Percentiles rank a stretch among this genome's conserved stretches.
phyloP scores from a whole-genome alignment of 768 basidiomycete genomes.

The Psilocybe subaeruginosa region DNA sequence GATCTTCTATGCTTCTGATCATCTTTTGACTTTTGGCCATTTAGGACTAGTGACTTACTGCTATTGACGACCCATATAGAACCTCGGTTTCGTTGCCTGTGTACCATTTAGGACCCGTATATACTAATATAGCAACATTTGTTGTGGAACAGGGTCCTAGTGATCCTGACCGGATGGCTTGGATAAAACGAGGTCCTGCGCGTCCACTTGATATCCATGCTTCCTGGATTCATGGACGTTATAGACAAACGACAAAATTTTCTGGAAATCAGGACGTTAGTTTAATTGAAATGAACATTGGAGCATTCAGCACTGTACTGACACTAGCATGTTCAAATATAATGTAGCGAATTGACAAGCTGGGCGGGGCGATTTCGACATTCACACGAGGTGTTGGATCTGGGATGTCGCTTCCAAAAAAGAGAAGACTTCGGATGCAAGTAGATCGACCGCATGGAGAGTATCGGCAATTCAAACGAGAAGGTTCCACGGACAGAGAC shows the following conservation, averaged over 20 bases:
- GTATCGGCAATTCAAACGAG: conserved; percentile 1
- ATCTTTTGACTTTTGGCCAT: conserved; percentile 5
- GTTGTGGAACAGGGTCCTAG: background rate
- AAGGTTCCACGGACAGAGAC: background rate
- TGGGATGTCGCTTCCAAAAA: conserved; percentile 3
- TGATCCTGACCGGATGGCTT: background rate
- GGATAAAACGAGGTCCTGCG: background rate
- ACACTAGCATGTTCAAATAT: background rate
- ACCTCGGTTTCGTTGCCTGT: background rate
- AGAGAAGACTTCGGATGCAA: background rate
- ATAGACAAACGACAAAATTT: background rate
- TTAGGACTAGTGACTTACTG: background rate
- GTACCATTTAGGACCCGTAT: background rate
- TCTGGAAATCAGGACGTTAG: background rate
- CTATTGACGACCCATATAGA: background rate
- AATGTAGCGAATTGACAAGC: background rate
- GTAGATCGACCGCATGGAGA: conserved; percentile 5
- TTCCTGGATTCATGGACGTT: no score
- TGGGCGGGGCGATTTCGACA: background rate
- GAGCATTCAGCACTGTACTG: background rate
- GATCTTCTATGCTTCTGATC: background rate
- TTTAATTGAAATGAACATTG: conserved; percentile 6
- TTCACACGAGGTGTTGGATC: conserved; percentile 1
- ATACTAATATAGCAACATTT: background rate
- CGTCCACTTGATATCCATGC: background rate